Conservation (phyloP, 768 basidiomycete genomes). For the Lepiota brunneoincarnata region DNA sequence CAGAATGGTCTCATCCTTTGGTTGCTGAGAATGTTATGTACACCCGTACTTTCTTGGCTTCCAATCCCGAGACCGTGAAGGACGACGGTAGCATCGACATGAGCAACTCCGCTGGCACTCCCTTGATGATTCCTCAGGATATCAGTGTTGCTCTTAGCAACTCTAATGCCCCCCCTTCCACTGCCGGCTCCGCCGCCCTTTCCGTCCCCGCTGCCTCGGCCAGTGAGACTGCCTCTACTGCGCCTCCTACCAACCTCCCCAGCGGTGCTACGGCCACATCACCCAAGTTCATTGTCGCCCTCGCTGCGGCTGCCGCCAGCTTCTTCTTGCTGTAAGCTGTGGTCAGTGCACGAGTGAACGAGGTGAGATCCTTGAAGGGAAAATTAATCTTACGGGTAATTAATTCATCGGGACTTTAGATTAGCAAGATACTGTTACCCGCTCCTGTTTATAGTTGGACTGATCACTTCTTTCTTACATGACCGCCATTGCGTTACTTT, state of each 20-base stretch:
- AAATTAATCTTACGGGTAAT: slow-evolving; percentile 2
- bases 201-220: slow-evolving; percentile 26
- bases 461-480: slow-evolving; percentile 1
- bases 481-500: slow-evolving; percentile 18
- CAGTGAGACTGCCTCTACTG: slow-evolving; percentile 22
- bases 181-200: slow-evolving; percentile 21
- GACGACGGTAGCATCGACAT: slow-evolving; percentile 52
- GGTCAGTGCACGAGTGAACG: not conserved
- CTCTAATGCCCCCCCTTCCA: slow-evolving; percentile 26
- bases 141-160: slow-evolving; percentile 43
- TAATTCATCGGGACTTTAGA: slow-evolving; percentile 12
- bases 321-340: slow-evolving; percentile 46
- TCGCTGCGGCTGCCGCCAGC: slow-evolving; percentile 42
- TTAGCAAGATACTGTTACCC: slow-evolving; percentile 6
- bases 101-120: slow-evolving; percentile 35
- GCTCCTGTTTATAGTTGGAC: slow-evolving; percentile 5
- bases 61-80: slow-evolving; percentile 49
- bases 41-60: slow-evolving; percentile 43
- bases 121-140: slow-evolving; percentile 62
- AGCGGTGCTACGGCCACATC: slow-evolving; percentile 44
- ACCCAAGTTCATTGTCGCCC: slow-evolving; percentile 46
- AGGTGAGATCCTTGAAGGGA: slow-evolving; percentile 10
- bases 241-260: slow-evolving; percentile 17
- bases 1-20: slow-evolving; percentile 47
- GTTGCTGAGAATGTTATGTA: slow-evolving; percentile 58